Evolutionary conservation across 1,284 basidiomycete species (phyloP).

Genomic region (Malassezia vespertilionis): DNA sequence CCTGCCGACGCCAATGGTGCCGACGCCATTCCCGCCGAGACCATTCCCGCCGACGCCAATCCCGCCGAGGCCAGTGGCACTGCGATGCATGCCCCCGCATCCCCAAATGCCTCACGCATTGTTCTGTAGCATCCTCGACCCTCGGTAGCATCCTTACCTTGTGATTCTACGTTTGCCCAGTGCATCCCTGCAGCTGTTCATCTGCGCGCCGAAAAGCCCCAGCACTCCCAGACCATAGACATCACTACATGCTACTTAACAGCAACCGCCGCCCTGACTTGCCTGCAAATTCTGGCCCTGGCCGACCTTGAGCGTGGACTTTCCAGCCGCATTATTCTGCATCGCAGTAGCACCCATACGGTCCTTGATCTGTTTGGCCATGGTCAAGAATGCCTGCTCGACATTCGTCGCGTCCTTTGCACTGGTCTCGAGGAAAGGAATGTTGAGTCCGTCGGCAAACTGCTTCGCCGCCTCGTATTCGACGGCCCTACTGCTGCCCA

Average conservation of each 20-base stretch:
- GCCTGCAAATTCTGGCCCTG: conserved; percentile 41
- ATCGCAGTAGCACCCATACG: conserved; percentile 44
- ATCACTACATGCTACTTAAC: conserved; percentile 15
- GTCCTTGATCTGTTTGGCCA: conserved; percentile 50
- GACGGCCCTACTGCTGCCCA: conserved; percentile 96
- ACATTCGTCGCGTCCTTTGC: conserved; percentile 51
- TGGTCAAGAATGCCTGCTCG: conserved; percentile 51
- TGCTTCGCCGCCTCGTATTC: conserved; percentile 93
- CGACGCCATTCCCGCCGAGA: no score
- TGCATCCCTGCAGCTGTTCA: no score
- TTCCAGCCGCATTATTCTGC: conserved; percentile 33
- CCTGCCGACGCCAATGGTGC: no score
- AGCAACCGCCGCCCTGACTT: conserved; percentile 39
- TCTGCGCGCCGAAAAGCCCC: no score
- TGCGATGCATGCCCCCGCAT: no score
- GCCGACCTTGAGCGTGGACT: conserved; percentile 45
- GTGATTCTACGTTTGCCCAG: no score
- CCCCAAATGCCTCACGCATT: no score
- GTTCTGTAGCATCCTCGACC: no score
- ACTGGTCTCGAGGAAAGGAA: conserved; percentile 50
- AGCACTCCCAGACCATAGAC: background rate
- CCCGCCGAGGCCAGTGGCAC: no score
- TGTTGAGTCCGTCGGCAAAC: conserved; percentile 46
- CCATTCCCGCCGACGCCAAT: no score
- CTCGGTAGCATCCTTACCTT: no score